Evolutionary conservation across 23 red algal species (phyloP), one percentile per base, ranked within the genome.

Genomic region (Gracilariopsis chorda): DNA sequence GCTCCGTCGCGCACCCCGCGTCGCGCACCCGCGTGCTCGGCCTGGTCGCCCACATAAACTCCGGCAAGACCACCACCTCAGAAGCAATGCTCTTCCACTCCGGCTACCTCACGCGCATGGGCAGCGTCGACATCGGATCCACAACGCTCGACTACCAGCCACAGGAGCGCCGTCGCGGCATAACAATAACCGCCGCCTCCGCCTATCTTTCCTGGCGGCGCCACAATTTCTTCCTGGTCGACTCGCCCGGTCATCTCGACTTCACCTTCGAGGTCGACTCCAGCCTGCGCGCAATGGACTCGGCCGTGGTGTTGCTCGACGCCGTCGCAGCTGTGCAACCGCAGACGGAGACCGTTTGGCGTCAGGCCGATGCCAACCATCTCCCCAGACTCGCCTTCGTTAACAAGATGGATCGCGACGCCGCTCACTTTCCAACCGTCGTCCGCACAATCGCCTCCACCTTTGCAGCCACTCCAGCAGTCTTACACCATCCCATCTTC

Each of bases 211-310:
- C 77, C 34, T 99, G 97, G 97, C 51, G 48, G 37, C 1, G 39
- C 35, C 88, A 94, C 59, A 51, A 61, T 16, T 84, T 99, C 33
- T 96, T 92, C 48, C 72, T 99, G 11, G 92, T 99, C 48, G 97
- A 99, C 53, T 96, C 97, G 17, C 97, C 97, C 19, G 97, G 97
- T 12, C 97, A 99, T 79, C 88, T 99, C 27, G 97, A 99, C 48
- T 99, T 99, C 53, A 99, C 93, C 23, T 92, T 91, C 41, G 97
- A 99, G 67, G 97, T 99, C 48, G 93, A 99, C 80, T 78, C 93
- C 21, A 70, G 90, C 51, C 89, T 99, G 48, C 61, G 87, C 48
- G 97, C 94, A 36, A 96, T 99, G 90, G 97, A 99, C 46, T 83
- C 92, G 14, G 93, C 75, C 3, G 69, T 99, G 48, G 84, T 93